phyloP scores from a whole-genome alignment of 345 rosid species.

The Salix suchowensis region DNA sequence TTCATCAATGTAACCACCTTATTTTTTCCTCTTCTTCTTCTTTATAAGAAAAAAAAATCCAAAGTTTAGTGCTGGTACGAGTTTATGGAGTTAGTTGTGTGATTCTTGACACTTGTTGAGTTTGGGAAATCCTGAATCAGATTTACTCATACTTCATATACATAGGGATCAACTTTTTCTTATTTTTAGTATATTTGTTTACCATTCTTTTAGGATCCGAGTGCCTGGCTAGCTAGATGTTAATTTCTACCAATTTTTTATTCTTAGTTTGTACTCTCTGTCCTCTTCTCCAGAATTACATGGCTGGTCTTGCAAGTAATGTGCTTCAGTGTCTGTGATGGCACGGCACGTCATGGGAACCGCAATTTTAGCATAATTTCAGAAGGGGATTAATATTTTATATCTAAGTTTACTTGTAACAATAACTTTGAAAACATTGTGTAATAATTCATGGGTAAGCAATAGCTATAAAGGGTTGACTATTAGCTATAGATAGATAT shows the following conservation, averaged over 20 bases:
- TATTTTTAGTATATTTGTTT: neutral
- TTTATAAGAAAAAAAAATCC: neutral
- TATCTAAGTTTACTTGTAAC: neutral
- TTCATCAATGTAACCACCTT: conserved; percentile 14
- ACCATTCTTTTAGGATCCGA: neutral
- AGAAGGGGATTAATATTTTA: neutral
- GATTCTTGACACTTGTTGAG: conserved; percentile 16
- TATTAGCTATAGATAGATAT: neutral
- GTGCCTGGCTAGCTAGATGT: neutral
- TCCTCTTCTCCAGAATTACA: conserved; percentile 7
- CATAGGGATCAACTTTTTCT: neutral
- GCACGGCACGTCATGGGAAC: conserved; percentile 38
- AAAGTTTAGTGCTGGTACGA: neutral
- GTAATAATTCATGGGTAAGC: neutral
- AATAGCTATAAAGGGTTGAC: conserved; percentile 17
- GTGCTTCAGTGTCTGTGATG: conserved; percentile 24
- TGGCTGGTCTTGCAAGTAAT: conserved; percentile 23
- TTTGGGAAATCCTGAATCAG: conserved; percentile 4
- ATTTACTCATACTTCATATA: conserved; percentile 1
- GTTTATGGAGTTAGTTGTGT: conserved; percentile 15
- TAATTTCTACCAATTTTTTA: neutral
- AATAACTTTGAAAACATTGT: neutral
- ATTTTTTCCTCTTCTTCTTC: neutral
- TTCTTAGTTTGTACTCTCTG: neutral
- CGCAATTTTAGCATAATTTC: conserved; percentile 14